Evolutionary conservation across 2,329 filamentous ascomycete genomes (phyloP).

Genomic region (Penicillium griseofulvum): DNA sequence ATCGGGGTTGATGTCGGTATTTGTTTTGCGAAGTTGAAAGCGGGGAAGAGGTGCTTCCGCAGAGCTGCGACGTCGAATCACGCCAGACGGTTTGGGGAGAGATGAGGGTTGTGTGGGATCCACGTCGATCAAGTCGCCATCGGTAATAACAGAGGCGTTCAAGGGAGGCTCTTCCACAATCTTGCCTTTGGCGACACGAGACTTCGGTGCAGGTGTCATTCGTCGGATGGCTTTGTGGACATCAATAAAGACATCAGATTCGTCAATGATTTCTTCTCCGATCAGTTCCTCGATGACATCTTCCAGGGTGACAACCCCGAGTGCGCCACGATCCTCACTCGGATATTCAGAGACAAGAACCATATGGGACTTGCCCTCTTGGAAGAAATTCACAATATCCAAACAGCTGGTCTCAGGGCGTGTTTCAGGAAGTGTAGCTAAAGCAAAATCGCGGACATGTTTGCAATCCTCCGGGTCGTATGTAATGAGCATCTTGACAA

Average conservation of each 20-base stretch:
- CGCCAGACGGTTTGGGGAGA: constrained; percentile 21
- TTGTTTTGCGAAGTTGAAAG: constrained; percentile 41
- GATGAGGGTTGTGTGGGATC: constrained; percentile 40
- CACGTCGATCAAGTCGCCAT: constrained; percentile 46
- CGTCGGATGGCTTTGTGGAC: constrained; percentile 97
- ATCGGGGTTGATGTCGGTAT: constrained; percentile 28
- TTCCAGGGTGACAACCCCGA: constrained; percentile 92
- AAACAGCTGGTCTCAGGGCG: constrained; percentile 92
- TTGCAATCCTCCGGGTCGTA: constrained; percentile 94
- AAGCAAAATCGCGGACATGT: constrained; percentile 81
- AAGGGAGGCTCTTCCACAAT: constrained; percentile 50
- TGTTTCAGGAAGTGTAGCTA: constrained; percentile 93
- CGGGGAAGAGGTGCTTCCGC: constrained; percentile 39
- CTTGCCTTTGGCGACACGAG: constrained; percentile 60
- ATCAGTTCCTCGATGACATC: constrained; percentile 99
- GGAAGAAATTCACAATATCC: constrained; percentile 99
- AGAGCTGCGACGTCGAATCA: constrained; percentile 33
- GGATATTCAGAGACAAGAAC: constrained; percentile 88
- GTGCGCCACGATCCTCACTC: constrained; percentile 83
- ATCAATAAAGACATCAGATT: constrained; percentile 10
- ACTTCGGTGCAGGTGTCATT: constrained; percentile 77
- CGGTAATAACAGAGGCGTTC: constrained; percentile 27
- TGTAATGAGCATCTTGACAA: constrained; percentile 98
- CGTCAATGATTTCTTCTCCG: constrained; percentile 69
- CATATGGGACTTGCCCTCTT: constrained; percentile 99